Conservation (phyloP, 352 stramenopile species). For the Globisporangium perplexum region DNA sequence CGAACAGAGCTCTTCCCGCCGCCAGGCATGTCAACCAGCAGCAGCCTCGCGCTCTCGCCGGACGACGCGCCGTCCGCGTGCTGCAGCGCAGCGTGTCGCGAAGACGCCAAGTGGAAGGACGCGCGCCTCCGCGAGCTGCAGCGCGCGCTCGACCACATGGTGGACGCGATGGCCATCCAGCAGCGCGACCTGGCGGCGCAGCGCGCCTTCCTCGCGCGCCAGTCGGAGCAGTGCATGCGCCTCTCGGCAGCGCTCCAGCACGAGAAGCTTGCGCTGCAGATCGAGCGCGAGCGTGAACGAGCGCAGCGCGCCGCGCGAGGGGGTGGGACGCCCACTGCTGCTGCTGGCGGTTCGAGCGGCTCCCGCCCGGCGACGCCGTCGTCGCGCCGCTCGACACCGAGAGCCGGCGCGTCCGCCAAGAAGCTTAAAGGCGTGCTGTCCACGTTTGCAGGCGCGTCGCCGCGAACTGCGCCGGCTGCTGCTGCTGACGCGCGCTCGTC, state of each 20-base stretch:
- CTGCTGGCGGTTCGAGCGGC: too few relatives aligned
- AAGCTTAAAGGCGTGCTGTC: constrained; percentile 6
- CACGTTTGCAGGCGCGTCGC: constrained; percentile 1
- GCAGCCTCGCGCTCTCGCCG: not conserved
- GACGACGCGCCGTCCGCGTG: constrained; percentile 3
- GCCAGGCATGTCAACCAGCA: not conserved
- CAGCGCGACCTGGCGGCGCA: constrained; percentile 29
- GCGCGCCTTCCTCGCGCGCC: constrained; percentile 21
- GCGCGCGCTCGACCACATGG: constrained; percentile 31
- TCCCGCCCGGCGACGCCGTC: constrained; percentile 3
- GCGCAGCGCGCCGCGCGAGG: not conserved
- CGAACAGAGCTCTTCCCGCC: not conserved
- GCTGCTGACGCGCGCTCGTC: not conserved
- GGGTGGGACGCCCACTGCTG: too few relatives aligned
- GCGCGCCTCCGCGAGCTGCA: constrained; percentile 27
- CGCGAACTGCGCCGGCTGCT: not conserved
- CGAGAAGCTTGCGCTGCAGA: constrained; percentile 26
- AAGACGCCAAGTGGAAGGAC: constrained; percentile 27
- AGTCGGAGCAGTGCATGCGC: constrained; percentile 29
- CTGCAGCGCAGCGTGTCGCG: constrained; percentile 14
- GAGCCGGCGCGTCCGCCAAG: not conserved
- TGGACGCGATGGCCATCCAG: constrained; percentile 34
- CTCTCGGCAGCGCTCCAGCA: constrained; percentile 28
- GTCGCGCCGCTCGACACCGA: not conserved
- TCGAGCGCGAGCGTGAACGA: constrained; percentile 15